phyloP scores from a whole-genome alignment of 2,329 filamentous ascomycete species.

The Simplicillium sp. region DNA sequence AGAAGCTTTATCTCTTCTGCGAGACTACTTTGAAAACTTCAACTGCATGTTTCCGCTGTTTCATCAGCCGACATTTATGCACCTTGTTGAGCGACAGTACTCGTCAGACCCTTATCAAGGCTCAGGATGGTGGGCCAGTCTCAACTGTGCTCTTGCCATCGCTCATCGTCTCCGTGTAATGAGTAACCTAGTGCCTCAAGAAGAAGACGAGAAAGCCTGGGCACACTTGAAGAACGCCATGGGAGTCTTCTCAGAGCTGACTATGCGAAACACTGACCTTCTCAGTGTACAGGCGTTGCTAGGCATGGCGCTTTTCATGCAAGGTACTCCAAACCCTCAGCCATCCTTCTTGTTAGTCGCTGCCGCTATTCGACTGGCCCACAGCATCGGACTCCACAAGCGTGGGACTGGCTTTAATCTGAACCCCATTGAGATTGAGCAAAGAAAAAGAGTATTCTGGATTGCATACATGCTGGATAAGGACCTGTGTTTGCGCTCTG shows the following conservation, averaged over 20 bases:
- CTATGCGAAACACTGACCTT: constrained; percentile 92
- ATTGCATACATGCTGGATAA: constrained; percentile 58
- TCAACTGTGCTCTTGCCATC: constrained; percentile 91
- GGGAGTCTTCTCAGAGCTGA: constrained; percentile 83
- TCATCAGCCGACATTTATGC: constrained; percentile 97
- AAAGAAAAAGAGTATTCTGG: constrained; percentile 61
- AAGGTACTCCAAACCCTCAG: constrained; percentile 93
- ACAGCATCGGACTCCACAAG: constrained; percentile 94
- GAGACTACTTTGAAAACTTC: constrained; percentile 97
- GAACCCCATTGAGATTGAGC: constrained; percentile 88
- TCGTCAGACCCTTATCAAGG: constrained; percentile 87
- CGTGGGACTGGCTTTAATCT: constrained; percentile 86
- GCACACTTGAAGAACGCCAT: constrained; percentile 94
- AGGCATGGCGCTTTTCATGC: constrained; percentile 89
- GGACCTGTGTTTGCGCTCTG: constrained; percentile 50
- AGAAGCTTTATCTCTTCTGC: constrained; percentile 80
- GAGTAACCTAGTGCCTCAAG: constrained; percentile 83
- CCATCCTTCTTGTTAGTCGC: constrained; percentile 87
- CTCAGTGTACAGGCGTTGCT: constrained; percentile 89
- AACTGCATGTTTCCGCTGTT: constrained; percentile 98
- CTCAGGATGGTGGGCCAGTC: constrained; percentile 95
- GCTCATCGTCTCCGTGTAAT: constrained; percentile 87
- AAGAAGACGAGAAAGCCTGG: constrained; percentile 93
- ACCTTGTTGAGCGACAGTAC: constrained; percentile 89
- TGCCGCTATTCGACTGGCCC: constrained; percentile 79